Evolutionary conservation across 768 basidiomycete species (phyloP), one percentile per base, ranked within the genome.

Genomic region (Tremella yokohamensis): DNA sequence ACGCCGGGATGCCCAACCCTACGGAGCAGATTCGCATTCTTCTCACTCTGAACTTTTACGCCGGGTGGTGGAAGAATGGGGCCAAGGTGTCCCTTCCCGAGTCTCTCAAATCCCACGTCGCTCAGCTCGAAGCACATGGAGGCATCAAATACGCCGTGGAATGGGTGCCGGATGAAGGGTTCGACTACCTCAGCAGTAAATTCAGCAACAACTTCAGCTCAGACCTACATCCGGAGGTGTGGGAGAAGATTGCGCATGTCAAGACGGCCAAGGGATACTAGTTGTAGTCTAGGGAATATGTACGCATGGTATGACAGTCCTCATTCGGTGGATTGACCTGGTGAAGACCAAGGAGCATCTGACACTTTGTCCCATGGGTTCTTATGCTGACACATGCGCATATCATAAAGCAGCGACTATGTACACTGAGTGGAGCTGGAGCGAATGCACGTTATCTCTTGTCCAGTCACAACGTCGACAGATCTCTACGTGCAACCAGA

Each of bases 201-300:
- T 56, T 56, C 48, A 56, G 37, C 34, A 49, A 37, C 47, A 57
- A 51, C 39, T 57, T 57, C 40, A 57, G 49, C n/a, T 57, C 56
- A 8, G 45, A 39, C 4, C 49, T 57, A 9, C 34, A n/a, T 7
- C 56, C 56, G 11, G 18, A 29, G 49, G 49, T 51, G n/a, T 57
- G 56, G 56, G 56, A 57, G 49, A 45, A 25, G 9, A 57, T 57
- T 22, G n/a, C 34, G 34, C 49, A 57, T 29, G 49, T 57, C 19
- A 37, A 40, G 22, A 57, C 38, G 2, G 56, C 25, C 26, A 52
- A 57, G 56, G 56, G 29, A 34, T 34, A 34, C 11, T 34, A 34
- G 29, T 34, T 34, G 29, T 34, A 34, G 29, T 11, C 11, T 11
- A 34, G 29, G 11, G 29, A n/a, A n/a, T n/a, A n/a, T n/a, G n/a